A percentile compares a stretch with the other conserved stretches of the same genome.
Evolutionary conservation across 768 basidiomycete genomes (phyloP).

Genomic region (Mycena leptocephala): DNA sequence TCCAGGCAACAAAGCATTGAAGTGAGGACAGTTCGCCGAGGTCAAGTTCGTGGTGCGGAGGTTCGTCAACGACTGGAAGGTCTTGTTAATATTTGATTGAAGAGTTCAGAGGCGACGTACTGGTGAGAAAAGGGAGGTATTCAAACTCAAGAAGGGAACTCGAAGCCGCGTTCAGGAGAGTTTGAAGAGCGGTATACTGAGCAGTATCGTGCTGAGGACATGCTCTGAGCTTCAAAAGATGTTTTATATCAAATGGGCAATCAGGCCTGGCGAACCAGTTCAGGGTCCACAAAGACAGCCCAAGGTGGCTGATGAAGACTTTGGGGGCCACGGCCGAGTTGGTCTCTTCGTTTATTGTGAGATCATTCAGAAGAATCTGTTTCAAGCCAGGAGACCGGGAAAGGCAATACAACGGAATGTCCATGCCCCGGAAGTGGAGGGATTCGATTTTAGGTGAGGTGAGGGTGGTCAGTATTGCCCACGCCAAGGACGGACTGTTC

Average conservation of each 20-base stretch:
- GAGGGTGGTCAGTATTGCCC: background rate
- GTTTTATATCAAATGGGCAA: background rate
- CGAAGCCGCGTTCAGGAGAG: background rate
- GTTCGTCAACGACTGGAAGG: background rate
- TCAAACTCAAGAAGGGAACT: background rate
- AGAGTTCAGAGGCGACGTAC: background rate
- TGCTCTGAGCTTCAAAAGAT: slow-evolving; percentile 2
- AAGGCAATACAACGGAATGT: background rate
- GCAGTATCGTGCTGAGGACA: background rate
- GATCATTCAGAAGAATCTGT: background rate
- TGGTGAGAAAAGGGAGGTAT: background rate
- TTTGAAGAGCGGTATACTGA: background rate
- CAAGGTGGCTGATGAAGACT: background rate
- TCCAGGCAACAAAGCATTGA: background rate
- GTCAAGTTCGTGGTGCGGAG: background rate
- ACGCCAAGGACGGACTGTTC: background rate
- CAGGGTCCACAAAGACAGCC: background rate
- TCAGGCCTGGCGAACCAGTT: background rate
- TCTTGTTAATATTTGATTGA: background rate
- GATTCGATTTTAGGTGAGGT: background rate
- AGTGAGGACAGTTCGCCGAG: background rate
- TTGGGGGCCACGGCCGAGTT: background rate
- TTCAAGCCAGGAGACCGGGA: background rate
- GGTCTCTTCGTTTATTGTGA: background rate
- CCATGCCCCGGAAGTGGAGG: background rate